A percentile compares a stretch with the other conserved stretches of the same genome.
These are phyloP conservation scores for Cubamyces lactineus DNA, from an alignment of 768 basidiomycete species.

Conservation along the genomic window DNA sequence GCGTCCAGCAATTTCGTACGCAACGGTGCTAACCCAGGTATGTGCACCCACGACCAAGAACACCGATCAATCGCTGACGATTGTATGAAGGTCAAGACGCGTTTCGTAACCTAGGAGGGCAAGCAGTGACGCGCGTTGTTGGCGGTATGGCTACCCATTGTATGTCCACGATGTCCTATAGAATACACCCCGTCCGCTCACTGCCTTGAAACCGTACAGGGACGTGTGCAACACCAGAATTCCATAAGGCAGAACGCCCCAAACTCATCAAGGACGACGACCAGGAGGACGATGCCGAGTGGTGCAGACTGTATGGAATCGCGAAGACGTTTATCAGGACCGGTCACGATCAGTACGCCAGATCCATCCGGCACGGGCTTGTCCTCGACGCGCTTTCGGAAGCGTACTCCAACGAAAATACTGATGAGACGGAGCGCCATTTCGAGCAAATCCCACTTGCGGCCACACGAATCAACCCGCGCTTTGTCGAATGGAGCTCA, in stretches of 20 bases:
- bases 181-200: neutral
- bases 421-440: neutral
- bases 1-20: slow-evolving; percentile 4
- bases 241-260: slow-evolving; percentile 25
- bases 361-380: slow-evolving; percentile 31
- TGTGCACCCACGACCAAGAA: neutral
- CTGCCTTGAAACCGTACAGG: slow-evolving; percentile 9
- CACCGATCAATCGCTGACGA: too few species aligned
- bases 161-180: neutral
- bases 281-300: slow-evolving; percentile 8
- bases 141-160: slow-evolving; percentile 33
- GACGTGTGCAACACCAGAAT: slow-evolving; percentile 30
- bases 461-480: slow-evolving; percentile 25
- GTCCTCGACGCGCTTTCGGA: slow-evolving; percentile 26
- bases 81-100: slow-evolving; percentile 18
- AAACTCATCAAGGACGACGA: slow-evolving; percentile 7
- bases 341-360: slow-evolving; percentile 21
- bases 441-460: slow-evolving; percentile 30
- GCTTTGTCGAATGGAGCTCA: slow-evolving; percentile 31
- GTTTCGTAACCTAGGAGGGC: slow-evolving; percentile 26
- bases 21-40: slow-evolving; percentile 2
- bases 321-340: slow-evolving; percentile 29
- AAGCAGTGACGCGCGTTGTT: slow-evolving; percentile 32
- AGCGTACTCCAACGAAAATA: neutral
- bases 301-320: slow-evolving; percentile 25